Base-by-base conservation (phyloP, 164 flowering plant species). In the Stephania yunnanensis region DNA sequence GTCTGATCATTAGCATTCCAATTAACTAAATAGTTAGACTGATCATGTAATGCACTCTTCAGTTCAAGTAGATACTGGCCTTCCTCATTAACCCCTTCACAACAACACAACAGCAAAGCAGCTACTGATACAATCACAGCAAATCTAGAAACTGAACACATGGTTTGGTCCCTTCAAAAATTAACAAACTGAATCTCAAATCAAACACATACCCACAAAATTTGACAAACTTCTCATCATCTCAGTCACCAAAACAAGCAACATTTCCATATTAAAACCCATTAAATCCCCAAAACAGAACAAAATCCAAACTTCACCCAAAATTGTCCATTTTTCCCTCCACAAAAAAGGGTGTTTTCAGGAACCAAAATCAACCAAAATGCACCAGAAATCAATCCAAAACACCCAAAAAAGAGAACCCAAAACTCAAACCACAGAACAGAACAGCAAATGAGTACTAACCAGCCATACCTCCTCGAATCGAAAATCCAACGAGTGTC, bases 1-100 rank as follows among this genome's bases (percentile, higher is more conserved):
- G 90, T 88, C 45, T 80, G 73, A 58, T 90, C 95, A 71, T 66
- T 75, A 30, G 88, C 46, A 75, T 88, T 82, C 98, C 98, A 94
- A 61, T 81, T 84, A 42, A 31, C 53, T 55, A 94, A 81, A 78
- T 42, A 42, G 76, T 86, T 79, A 65, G 64, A 82, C 7, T 80
- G 80, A 81, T 92, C 96, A 22, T 61, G 67, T 44, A 94, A 46
- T 46, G 67, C 73, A 66, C 78, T 82, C 86, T 94, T 94, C 72
- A 94, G 76, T 71, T 89, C 82, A 45, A 91, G 74, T 5, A 94
- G 91, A 74, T 74, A 77, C 20, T 73, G 79, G n/a, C 92, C 98
- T 75, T 94, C 98, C 0, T 69, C 70, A 77, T 85, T 90, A 80
- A 91, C 69, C 69, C 92, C 88, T 55, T 86, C 83, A 36, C 85